Evolutionary conservation across 495 filamentous ascomycete genomes (phyloP), one percentile per base, ranked within the genome.

Genomic region (Podospora fimiseda): DNA sequence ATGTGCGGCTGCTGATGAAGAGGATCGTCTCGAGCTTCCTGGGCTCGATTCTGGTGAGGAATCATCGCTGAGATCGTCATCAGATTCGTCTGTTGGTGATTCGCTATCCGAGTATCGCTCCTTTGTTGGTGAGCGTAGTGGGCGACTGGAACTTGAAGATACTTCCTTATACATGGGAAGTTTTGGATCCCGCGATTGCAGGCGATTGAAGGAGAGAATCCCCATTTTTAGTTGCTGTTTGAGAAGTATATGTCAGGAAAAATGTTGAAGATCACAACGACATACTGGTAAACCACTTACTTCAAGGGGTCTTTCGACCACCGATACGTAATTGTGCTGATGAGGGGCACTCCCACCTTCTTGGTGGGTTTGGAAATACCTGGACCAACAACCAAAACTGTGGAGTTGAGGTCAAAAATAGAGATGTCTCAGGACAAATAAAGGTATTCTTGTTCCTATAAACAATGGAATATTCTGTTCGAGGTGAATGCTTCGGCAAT

Each of bases 1-100:
- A 15, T 79, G 78, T 20, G 76, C 73, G 46, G 78, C 73, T 48
- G 60, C 60, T 2, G 67, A 65, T 1, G 73, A 70, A 9, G 75
- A 81, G 19, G 75, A 79, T 9, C 74, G 65, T 51, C 75, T 72
- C 3, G 76, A 77, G 47, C 66, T 65, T 22, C 52, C 64, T 1
- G 73, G 70, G 40, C 71, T 69, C 19, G 74, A 71, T 14, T 64
- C 61, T 6, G 70, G 70, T 9, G 71, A 70, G 22, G 60, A 67
- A 45, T 71, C 68, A 44, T 69, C 70, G 46, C 69, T 70, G 45
- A 67, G 64, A 14, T 74, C 72, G 44, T 68, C 64, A 44, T 77
- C 73, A 22, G 54, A 61, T 20, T 72, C 67, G 49, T 69, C 63
- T 14, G 71, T 68, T 3, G 65, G 70, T 43, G 70, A 66, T 16